Conservation (phyloP, 108 stramenopile species). For the Cylindrotheca fusiformis region DNA sequence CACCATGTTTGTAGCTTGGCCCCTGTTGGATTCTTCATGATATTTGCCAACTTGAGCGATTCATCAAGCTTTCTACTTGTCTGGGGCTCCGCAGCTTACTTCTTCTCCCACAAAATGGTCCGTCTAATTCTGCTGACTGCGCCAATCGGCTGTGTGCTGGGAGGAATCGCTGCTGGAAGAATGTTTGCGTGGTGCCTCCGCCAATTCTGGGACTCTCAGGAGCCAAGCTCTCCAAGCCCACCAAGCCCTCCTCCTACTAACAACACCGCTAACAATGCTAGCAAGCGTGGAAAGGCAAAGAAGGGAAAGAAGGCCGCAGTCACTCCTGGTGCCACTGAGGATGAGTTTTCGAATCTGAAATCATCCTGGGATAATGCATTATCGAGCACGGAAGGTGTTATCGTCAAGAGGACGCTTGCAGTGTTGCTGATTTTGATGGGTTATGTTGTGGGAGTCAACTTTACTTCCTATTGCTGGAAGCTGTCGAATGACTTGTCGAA, state of each 20-base stretch:
- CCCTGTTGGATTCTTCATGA: constrained; percentile 91
- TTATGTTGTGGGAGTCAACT: constrained; percentile 54
- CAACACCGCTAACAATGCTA: constrained; percentile 16
- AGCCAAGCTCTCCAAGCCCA: constrained; percentile 10
- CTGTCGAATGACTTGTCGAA: constrained; percentile 71
- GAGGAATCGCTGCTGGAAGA: constrained; percentile 85
- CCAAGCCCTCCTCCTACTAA: background rate
- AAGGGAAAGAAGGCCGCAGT: constrained; percentile 25
- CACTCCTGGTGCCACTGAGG: constrained; percentile 19
- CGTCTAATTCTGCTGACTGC: constrained; percentile 94
- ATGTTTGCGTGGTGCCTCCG: constrained; percentile 71
- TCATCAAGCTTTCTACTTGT: constrained; percentile 83
- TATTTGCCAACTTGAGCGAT: constrained; percentile 77
- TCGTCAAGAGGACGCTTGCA: constrained; percentile 56
- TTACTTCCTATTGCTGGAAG: constrained; percentile 67
- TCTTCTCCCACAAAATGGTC: constrained; percentile 97
- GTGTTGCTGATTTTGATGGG: constrained; percentile 43
- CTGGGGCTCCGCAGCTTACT: constrained; percentile 91
- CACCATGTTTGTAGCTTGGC: constrained; percentile 91
- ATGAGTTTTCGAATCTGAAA: constrained; percentile 47
- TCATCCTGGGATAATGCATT: constrained; percentile 46
- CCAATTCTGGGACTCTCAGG: constrained; percentile 46
- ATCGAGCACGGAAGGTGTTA: constrained; percentile 68
- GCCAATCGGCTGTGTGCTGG: constrained; percentile 87
- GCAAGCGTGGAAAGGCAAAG: constrained; percentile 46